Evolutionary conservation across 2,329 filamentous ascomycete species (phyloP).

Genomic region (Cladosporium sp.): DNA sequence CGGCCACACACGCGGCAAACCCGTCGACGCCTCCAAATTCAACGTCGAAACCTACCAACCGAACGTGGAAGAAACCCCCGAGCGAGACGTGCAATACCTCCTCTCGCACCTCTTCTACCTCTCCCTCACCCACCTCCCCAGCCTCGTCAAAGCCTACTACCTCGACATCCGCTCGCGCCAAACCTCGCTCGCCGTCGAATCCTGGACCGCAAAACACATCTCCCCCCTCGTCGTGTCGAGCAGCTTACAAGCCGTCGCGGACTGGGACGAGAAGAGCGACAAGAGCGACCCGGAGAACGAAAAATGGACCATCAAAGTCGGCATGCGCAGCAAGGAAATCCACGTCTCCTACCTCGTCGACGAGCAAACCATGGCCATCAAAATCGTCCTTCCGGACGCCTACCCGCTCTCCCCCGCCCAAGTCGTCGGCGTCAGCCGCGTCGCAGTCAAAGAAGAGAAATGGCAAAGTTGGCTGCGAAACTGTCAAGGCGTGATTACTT

Average conservation of each 20-base stretch:
- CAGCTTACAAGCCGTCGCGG: slow-evolving; percentile 61
- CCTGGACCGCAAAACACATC: slow-evolving; percentile 80
- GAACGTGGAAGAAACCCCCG: slow-evolving; percentile 52
- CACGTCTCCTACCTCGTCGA: slow-evolving; percentile 83
- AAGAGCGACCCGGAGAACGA: slow-evolving; percentile 41
- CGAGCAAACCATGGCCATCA: slow-evolving; percentile 75
- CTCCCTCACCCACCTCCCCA: slow-evolving; percentile 69
- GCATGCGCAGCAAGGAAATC: slow-evolving; percentile 66
- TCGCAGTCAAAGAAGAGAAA: slow-evolving; percentile 83
- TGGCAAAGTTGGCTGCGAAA: slow-evolving; percentile 89
- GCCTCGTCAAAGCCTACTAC: slow-evolving; percentile 79
- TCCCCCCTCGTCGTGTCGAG: slow-evolving; percentile 65
- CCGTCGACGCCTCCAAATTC: slow-evolving; percentile 66
- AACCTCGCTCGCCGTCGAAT: slow-evolving; percentile 71
- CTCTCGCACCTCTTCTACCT: slow-evolving; percentile 83
- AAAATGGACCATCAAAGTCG: slow-evolving; percentile 65
- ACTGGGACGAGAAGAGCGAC: slow-evolving; percentile 53
- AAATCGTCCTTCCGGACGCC: slow-evolving; percentile 71
- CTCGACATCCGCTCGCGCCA: slow-evolving; percentile 72
- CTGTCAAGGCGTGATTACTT: slow-evolving; percentile 87
- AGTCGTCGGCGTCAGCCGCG: slow-evolving; percentile 72
- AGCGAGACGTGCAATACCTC: slow-evolving; percentile 76
- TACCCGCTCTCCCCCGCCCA: slow-evolving; percentile 78
- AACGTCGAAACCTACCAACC: slow-evolving; percentile 62
- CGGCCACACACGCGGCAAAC: slow-evolving; percentile 68